Percentiles rank a stretch among this genome's conserved stretches.
Conservation (phyloP, 148 eudicot species). For the Spergularia bocconei region DNA sequence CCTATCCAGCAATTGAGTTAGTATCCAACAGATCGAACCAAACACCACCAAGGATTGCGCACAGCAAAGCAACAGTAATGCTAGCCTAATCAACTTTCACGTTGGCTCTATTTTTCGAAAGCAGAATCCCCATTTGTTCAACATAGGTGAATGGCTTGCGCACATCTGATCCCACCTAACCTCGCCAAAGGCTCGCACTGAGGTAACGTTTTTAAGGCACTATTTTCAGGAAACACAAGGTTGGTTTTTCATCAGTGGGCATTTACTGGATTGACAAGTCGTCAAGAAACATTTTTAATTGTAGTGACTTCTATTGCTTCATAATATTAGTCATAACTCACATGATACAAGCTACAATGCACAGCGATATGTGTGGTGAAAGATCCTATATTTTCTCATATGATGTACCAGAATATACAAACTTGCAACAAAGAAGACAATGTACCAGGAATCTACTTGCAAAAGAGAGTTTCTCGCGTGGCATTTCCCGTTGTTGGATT, state of each 20-base stretch:
- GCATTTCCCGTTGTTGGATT: constrained; percentile 84
- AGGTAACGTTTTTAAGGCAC: too few species aligned
- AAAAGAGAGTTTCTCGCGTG: constrained; percentile 82
- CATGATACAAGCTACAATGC: too few species aligned
- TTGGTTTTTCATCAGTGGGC: neutral
- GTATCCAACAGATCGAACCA: neutral
- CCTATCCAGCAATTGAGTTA: neutral
- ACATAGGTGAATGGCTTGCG: too few species aligned
- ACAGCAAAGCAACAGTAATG: too few species aligned
- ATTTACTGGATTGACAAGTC: neutral
- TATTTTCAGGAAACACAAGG: neutral
- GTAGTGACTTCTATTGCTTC: too few species aligned
- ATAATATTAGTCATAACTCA: too few species aligned
- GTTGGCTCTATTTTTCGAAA: too few species aligned
- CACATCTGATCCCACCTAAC: too few species aligned
- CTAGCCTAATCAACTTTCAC: too few species aligned
- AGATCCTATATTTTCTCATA: neutral
- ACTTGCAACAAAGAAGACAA: neutral
- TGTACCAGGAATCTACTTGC: constrained; percentile 43
- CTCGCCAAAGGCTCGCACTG: too few species aligned
- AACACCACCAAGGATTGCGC: neutral
- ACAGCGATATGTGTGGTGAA: neutral
- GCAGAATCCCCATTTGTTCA: too few species aligned
- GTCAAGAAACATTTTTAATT: neutral
- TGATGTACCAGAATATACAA: neutral